Conservation (phyloP, 31 red algal species). For the Asparagopsis taxiformis region DNA sequence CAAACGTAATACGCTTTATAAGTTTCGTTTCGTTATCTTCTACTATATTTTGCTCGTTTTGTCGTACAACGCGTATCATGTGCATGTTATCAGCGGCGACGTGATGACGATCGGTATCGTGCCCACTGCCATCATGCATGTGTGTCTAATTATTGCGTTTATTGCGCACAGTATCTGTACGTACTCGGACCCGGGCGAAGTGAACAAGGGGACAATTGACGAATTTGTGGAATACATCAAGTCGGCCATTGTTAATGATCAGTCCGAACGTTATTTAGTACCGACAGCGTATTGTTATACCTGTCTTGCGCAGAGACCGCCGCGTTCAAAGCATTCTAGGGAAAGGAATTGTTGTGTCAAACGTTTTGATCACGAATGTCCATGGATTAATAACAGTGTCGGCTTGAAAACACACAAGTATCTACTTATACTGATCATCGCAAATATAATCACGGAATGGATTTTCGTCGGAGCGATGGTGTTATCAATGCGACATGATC, state of each 20-base stretch:
- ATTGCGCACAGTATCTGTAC: slow-evolving; percentile 26
- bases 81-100: neutral
- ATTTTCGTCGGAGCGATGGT: slow-evolving; percentile 22
- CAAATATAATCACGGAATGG: slow-evolving; percentile 8
- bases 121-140: slow-evolving; percentile 1
- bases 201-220: slow-evolving; percentile 33
- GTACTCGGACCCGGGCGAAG: slow-evolving; percentile 36
- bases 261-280: slow-evolving; percentile 16
- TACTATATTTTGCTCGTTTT: neutral
- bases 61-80: neutral
- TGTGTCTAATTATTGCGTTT: slow-evolving; percentile 13
- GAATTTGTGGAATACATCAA: slow-evolving; percentile 31
- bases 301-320: slow-evolving; percentile 43
- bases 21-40: neutral
- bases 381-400: slow-evolving; percentile 73
- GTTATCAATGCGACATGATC: neutral
- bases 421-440: slow-evolving; percentile 35
- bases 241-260: slow-evolving; percentile 11
- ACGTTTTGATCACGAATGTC: slow-evolving; percentile 85
- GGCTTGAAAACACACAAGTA: slow-evolving; percentile 55
- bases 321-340: slow-evolving; percentile 63
- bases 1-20: neutral
- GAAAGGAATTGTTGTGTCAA: slow-evolving; percentile 61
- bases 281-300: slow-evolving; percentile 59
- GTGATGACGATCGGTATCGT: slow-evolving; percentile 11